phyloP scores from a whole-genome alignment of 176 grass and related monocot species.

The maize (Zea mays) region DNA sequence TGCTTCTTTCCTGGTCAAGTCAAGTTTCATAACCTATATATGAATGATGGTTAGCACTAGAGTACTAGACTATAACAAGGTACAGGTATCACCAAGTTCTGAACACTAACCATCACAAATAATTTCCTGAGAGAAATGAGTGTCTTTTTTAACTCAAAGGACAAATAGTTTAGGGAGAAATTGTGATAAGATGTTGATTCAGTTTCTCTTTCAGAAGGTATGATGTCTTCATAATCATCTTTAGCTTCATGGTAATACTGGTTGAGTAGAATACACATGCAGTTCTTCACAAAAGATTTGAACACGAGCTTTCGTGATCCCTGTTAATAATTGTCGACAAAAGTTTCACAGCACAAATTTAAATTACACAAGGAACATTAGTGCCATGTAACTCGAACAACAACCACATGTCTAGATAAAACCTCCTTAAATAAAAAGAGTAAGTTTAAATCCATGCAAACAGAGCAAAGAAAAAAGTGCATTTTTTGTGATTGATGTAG shows the following conservation, averaged over 20 bases:
- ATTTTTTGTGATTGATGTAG: constrained; percentile 24
- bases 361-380: constrained; percentile 39
- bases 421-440: constrained; percentile 24
- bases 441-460: constrained; percentile 1
- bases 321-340: constrained; percentile 44
- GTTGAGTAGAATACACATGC: constrained; percentile 61
- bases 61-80: constrained; percentile 24
- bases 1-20: constrained; percentile 73
- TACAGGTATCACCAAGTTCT: constrained; percentile 31
- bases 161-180: constrained; percentile 53
- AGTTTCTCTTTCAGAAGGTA: constrained; percentile 45
- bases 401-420: constrained; percentile 12
- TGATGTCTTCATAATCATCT: constrained; percentile 38
- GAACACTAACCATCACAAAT: constrained; percentile 64
- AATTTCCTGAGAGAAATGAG: constrained; percentile 63
- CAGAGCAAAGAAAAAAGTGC: constrained; percentile 12
- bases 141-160: constrained; percentile 59
- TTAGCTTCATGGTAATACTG: constrained; percentile 39
- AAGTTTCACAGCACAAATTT: constrained; percentile 11
- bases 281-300: constrained; percentile 73
- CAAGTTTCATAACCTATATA: constrained; percentile 77
- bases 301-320: constrained; percentile 62
- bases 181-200: constrained; percentile 47
- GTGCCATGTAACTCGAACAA: constrained; percentile 5
- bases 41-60: constrained; percentile 35